phyloP scores from a whole-genome alignment of 2,329 filamentous ascomycete genomes.

The Scopulariopsis brevicaulis region DNA sequence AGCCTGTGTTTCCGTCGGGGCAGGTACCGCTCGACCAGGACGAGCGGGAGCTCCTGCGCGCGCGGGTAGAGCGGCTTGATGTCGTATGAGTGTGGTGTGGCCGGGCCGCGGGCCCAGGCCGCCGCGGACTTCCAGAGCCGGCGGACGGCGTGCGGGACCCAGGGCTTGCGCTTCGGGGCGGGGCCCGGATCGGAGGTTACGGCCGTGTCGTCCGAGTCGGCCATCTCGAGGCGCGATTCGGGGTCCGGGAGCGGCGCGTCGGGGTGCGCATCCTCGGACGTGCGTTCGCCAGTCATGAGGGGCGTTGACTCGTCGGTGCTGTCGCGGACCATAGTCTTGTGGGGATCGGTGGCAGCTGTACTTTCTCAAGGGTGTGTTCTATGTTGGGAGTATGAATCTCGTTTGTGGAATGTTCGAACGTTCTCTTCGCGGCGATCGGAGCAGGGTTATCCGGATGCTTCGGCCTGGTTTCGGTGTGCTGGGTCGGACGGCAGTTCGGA shows the following conservation, averaged over 20 bases:
- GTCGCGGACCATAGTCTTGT: constrained; percentile 2
- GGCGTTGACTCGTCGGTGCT: constrained; percentile 20
- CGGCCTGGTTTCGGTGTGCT: no score
- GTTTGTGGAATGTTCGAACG: no score
- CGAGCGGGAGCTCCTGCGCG: constrained; percentile 56
- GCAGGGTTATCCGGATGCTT: no score
- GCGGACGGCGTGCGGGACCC: constrained; percentile 43
- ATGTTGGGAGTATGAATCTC: not conserved
- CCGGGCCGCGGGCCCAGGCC: constrained; percentile 44
- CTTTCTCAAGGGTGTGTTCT: not conserved
- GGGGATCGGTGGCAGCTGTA: not conserved
- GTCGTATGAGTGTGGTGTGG: constrained; percentile 29
- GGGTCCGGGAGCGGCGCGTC: constrained; percentile 28
- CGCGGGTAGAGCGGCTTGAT: constrained; percentile 52
- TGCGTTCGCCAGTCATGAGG: constrained; percentile 24
- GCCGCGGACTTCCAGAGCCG: constrained; percentile 27
- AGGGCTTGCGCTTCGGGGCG: constrained; percentile 15
- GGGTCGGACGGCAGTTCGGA: no score
- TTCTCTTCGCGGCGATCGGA: no score
- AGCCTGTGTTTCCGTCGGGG: constrained; percentile 47
- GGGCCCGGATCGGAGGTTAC: constrained; percentile 36
- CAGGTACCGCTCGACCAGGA: constrained; percentile 49
- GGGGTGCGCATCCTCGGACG: constrained; percentile 18
- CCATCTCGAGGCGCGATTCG: constrained; percentile 29
- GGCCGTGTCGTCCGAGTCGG: constrained; percentile 26